phyloP scores from a whole-genome alignment of 2,329 filamentous ascomycete species.

The Pleoardoris graminearum region DNA sequence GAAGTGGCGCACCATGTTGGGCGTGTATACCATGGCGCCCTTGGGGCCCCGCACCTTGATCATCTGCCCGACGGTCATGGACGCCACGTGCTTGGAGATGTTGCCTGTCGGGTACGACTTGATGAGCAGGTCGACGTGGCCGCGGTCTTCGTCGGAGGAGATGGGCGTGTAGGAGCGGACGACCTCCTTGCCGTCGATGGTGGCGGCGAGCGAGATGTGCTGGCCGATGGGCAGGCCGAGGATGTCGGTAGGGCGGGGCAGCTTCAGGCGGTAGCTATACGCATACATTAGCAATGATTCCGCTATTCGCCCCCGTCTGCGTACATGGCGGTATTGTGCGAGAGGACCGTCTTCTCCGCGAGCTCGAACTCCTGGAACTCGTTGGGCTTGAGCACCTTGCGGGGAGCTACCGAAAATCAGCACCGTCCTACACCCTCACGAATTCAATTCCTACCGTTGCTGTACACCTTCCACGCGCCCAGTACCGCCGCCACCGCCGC shows the following conservation, averaged over 20 bases:
- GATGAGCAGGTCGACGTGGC: constrained; percentile 94
- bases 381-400: constrained; percentile 83
- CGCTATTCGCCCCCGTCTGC: constrained; percentile 29
- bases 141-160: constrained; percentile 58
- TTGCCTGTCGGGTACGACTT: constrained; percentile 98
- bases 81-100: constrained; percentile 91
- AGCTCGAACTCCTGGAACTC: constrained; percentile 91
- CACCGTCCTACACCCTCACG: not conserved
- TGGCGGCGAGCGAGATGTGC: constrained; percentile 90
- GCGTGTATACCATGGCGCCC: constrained; percentile 95
- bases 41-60: constrained; percentile 94
- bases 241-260: constrained; percentile 76
- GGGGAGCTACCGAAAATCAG: constrained; percentile 59
- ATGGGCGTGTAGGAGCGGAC: constrained; percentile 50
- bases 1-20: constrained; percentile 94
- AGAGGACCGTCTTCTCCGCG: constrained; percentile 91
- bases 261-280: constrained; percentile 83
- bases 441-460: constrained; percentile 61
- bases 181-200: constrained; percentile 47
- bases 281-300: constrained; percentile 11
- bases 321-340: constrained; percentile 97
- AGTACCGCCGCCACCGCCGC: constrained; percentile 67
- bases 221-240: constrained; percentile 97
- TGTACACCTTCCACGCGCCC: constrained; percentile 71
- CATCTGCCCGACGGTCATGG: constrained; percentile 72